phyloP scores from a whole-genome alignment of 768 basidiomycete species.

The Leccinum sublutescens region DNA sequence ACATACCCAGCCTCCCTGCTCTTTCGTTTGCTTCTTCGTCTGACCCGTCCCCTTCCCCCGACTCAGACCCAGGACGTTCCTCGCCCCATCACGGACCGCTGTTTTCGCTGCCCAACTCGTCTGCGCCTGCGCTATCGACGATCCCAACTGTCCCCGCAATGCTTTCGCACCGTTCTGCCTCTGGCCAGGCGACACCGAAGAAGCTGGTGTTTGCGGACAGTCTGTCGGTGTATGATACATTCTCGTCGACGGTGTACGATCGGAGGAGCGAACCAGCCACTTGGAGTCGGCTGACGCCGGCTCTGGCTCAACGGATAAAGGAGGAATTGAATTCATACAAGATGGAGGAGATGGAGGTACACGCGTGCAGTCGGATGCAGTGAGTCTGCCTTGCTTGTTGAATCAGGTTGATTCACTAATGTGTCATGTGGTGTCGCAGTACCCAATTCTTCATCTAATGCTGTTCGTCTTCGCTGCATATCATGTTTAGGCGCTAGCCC shows the following conservation, averaged over 20 bases:
- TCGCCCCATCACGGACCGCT: slow-evolving; percentile 42
- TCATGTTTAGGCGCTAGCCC: slow-evolving; percentile 30
- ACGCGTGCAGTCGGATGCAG: slow-evolving; percentile 89
- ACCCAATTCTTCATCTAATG: slow-evolving; percentile 86
- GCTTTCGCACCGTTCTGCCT: slow-evolving; percentile 71
- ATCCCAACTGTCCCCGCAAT: slow-evolving; percentile 46
- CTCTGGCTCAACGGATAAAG: slow-evolving; percentile 94
- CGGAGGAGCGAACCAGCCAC: slow-evolving; percentile 94
- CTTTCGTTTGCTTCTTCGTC: slow-evolving; percentile 51
- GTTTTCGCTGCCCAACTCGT: slow-evolving; percentile 85
- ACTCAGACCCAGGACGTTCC: slow-evolving; percentile 37
- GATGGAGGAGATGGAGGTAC: slow-evolving; percentile 99
- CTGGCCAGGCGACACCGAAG: slow-evolving; percentile 71
- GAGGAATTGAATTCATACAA: slow-evolving; percentile 98
- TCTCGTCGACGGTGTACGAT: slow-evolving; percentile 88
- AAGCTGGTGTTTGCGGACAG: slow-evolving; percentile 87
- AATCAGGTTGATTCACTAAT: neutral
- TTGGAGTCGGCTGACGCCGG: slow-evolving; percentile 93
- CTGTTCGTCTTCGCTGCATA: slow-evolving; percentile 25
- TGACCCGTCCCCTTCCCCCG: slow-evolving; percentile 34
- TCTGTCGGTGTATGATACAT: slow-evolving; percentile 96
- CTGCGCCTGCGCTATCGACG: slow-evolving; percentile 80
- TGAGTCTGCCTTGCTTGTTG: slow-evolving; percentile 40
- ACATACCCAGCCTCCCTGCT: slow-evolving; percentile 47
- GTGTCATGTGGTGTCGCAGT: slow-evolving; percentile 37